Evolutionary conservation across 2,329 filamentous ascomycete species (phyloP).

Genomic region (Neopestalotiopsis clavispora): DNA sequence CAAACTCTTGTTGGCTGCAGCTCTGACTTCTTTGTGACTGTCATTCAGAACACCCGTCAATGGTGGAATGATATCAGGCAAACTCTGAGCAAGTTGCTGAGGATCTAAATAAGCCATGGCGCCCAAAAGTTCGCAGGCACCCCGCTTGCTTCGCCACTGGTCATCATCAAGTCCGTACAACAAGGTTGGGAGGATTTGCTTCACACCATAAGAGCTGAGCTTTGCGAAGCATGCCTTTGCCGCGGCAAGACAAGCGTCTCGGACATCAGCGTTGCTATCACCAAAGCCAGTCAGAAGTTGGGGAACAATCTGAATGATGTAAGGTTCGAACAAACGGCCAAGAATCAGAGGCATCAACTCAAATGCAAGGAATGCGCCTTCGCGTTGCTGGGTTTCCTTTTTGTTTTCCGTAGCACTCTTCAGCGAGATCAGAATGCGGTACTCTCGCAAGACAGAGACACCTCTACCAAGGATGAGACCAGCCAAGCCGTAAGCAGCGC

Average conservation of each 20-base stretch:
- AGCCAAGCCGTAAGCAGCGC: constrained; percentile 92
- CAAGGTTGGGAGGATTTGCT: constrained; percentile 89
- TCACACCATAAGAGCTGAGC: constrained; percentile 94
- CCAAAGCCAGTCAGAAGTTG: constrained; percentile 89
- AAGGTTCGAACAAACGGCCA: constrained; percentile 90
- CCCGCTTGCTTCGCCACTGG: constrained; percentile 98
- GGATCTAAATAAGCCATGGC: constrained; percentile 99
- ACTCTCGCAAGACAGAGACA: constrained; percentile 80
- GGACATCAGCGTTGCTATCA: constrained; percentile 84
- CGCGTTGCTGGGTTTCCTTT: constrained; percentile 86
- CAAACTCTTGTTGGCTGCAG: constrained; percentile 91
- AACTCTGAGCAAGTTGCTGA: constrained; percentile 86
- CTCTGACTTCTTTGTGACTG: constrained; percentile 95
- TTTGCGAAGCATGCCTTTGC: constrained; percentile 94
- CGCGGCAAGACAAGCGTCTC: constrained; percentile 89
- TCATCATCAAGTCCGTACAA: constrained; percentile 91
- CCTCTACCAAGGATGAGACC: constrained; percentile 90
- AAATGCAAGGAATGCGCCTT: constrained; percentile 87
- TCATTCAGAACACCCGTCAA: constrained; percentile 94
- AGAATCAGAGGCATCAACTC: constrained; percentile 88
- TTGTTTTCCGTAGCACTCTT: constrained; percentile 90
- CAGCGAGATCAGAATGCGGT: constrained; percentile 82
- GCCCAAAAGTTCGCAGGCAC: constrained; percentile 92
- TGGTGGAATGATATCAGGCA: constrained; percentile 96
- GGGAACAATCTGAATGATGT: constrained; percentile 93